Evolutionary conservation across 2,329 filamentous ascomycete genomes (phyloP).

Genomic region (Aureobasidium vineae): DNA sequence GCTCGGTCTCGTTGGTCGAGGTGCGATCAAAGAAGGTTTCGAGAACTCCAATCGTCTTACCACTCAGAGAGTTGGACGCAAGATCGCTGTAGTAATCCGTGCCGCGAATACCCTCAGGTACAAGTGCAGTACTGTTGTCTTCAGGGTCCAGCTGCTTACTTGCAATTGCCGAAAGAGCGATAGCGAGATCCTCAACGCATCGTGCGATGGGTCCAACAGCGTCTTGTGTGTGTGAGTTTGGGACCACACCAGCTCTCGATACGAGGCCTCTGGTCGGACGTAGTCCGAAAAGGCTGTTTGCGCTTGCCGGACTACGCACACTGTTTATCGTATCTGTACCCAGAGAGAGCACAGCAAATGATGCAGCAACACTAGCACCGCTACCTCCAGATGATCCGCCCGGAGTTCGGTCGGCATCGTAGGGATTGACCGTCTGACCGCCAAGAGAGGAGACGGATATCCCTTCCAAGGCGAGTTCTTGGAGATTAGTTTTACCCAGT

Average conservation of each 20-base stretch:
- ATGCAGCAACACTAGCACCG: conserved; percentile 58
- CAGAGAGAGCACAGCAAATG: conserved; percentile 53
- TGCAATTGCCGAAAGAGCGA: conserved; percentile 42
- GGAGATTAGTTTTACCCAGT: conserved; percentile 45
- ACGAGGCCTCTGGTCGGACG: conserved; percentile 47
- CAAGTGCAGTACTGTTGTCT: conserved; percentile 54
- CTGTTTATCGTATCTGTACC: conserved; percentile 55
- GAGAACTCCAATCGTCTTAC: conserved; percentile 51
- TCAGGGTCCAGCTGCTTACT: conserved; percentile 51
- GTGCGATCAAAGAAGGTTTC: conserved; percentile 60
- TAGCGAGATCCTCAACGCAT: conserved; percentile 37
- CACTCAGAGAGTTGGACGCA: conserved; percentile 38
- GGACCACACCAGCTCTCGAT: conserved; percentile 35
- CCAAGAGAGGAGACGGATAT: conserved; percentile 61
- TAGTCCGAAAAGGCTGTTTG: conserved; percentile 60
- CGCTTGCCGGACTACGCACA: conserved; percentile 60
- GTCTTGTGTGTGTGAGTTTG: conserved; percentile 38
- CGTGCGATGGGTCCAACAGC: conserved; percentile 37
- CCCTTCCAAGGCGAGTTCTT: conserved; percentile 64
- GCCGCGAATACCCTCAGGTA: conserved; percentile 44
- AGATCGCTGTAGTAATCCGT: conserved; percentile 51
- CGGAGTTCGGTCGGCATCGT: conserved; percentile 63
- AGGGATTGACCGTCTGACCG: conserved; percentile 65
- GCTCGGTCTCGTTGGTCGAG: conserved; percentile 52
- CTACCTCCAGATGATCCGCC: conserved; percentile 64